Conservation (phyloP, 352 stramenopile species). For the Phytophthora pseudosyringae region DNA sequence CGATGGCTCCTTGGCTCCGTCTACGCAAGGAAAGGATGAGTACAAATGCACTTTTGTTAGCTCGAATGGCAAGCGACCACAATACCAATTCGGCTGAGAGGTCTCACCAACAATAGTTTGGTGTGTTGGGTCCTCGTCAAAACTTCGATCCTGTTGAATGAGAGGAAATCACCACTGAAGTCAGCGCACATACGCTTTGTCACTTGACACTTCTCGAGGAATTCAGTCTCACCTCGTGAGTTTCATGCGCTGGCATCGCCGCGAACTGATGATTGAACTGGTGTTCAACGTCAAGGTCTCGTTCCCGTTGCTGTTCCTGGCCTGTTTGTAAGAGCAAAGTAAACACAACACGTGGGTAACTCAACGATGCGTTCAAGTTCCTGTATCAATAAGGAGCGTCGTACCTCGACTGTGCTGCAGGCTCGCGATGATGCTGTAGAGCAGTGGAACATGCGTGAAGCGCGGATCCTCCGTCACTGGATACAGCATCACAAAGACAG, state of each 20-base stretch:
- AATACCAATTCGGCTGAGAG: neutral
- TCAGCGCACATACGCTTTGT: neutral
- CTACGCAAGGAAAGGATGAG: constrained; percentile 9
- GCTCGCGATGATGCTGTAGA: constrained; percentile 82
- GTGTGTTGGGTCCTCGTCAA: constrained; percentile 19
- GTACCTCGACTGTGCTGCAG: constrained; percentile 51
- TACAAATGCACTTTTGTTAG: neutral
- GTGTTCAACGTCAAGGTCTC: constrained; percentile 21
- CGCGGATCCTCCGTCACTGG: constrained; percentile 68
- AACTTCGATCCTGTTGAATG: constrained; percentile 13
- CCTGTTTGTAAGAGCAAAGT: constrained; percentile 3
- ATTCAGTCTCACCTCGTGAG: constrained; percentile 18
- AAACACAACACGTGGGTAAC: neutral
- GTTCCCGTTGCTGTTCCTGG: constrained; percentile 25
- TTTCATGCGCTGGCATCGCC: constrained; percentile 3
- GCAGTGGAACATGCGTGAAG: constrained; percentile 76
- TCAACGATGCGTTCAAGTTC: neutral
- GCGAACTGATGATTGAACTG: constrained; percentile 40
- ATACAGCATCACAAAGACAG: neutral
- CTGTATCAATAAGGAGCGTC: neutral
- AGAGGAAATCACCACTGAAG: neutral
- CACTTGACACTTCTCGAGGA: neutral
- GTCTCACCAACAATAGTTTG: constrained; percentile 17
- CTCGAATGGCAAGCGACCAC: neutral
- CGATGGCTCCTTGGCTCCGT: constrained; percentile 38